Conservation (phyloP, 1,284 basidiomycete genomes). For the Butyriboletus pseudospeciosus region DNA sequence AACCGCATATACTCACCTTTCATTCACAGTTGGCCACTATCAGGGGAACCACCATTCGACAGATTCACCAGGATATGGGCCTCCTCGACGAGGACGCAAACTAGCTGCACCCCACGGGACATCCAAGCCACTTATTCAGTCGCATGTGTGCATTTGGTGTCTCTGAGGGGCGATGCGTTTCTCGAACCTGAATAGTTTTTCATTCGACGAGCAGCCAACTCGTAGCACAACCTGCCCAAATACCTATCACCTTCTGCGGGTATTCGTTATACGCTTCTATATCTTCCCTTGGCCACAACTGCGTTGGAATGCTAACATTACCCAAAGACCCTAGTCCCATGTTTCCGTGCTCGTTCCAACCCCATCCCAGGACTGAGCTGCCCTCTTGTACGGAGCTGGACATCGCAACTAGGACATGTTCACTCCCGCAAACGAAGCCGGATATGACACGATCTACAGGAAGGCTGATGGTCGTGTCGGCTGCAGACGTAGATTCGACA, state of each 20-base stretch:
- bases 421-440: slow-evolving; percentile 63
- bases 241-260: slow-evolving; percentile 26
- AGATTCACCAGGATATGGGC: slow-evolving; percentile 67
- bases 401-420: slow-evolving; percentile 62
- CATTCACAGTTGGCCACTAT: slow-evolving; percentile 55
- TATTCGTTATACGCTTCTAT: slow-evolving; percentile 5
- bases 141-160: not conserved
- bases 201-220: slow-evolving; percentile 57
- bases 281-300: slow-evolving; percentile 47
- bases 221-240: slow-evolving; percentile 74
- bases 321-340: slow-evolving; percentile 62
- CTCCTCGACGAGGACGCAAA: slow-evolving; percentile 43
- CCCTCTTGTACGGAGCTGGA: slow-evolving; percentile 5
- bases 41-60: slow-evolving; percentile 60
- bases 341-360: slow-evolving; percentile 97
- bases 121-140: not conserved
- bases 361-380: slow-evolving; percentile 70
- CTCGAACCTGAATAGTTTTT: slow-evolving; percentile 4
- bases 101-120: slow-evolving; percentile 5
- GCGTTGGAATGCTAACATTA: slow-evolving; percentile 47
- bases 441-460: slow-evolving; percentile 28
- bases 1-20: slow-evolving; percentile 11
- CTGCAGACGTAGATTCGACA: not conserved
- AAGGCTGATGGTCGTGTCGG: slow-evolving; percentile 35
- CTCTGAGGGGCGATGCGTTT: not conserved